Conservation (phyloP, 805 yeast species). For the Hanseniaspora clermontiae region DNA sequence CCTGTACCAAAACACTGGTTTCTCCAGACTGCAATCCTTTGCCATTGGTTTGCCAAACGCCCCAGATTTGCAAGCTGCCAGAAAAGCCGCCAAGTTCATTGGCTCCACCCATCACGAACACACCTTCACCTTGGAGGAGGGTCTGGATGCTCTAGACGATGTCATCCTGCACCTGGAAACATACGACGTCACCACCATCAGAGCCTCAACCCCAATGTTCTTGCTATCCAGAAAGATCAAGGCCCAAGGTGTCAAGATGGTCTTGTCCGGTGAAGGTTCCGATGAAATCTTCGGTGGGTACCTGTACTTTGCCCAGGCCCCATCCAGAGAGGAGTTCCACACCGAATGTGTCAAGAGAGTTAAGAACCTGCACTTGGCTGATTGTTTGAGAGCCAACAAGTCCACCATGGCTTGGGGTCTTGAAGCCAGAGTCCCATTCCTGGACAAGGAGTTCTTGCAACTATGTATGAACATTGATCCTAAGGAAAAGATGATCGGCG, state of each 20-base stretch:
- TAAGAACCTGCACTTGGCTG: slow-evolving; percentile 92
- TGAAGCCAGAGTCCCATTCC: slow-evolving; percentile 98
- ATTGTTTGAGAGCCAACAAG: slow-evolving; percentile 97
- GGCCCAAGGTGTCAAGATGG: slow-evolving; percentile 99
- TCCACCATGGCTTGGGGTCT: slow-evolving; percentile 99
- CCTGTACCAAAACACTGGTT: slow-evolving; percentile 53
- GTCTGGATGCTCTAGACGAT: slow-evolving; percentile 87
- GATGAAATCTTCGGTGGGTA: slow-evolving; percentile 99
- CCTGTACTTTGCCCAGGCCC: slow-evolving; percentile 94
- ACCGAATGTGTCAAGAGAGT: slow-evolving; percentile 90
- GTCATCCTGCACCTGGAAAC: slow-evolving; percentile 95
- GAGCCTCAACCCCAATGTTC: slow-evolving; percentile 99
- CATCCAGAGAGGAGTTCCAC: slow-evolving; percentile 86
- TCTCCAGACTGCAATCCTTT: slow-evolving; percentile 82
- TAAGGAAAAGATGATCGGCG: slow-evolving; percentile 71
- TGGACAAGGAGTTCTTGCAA: slow-evolving; percentile 85
- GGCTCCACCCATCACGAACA: slow-evolving; percentile 97
- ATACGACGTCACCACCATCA: slow-evolving; percentile 93
- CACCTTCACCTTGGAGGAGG: slow-evolving; percentile 92
- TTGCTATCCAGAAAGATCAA: slow-evolving; percentile 88
- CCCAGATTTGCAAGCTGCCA: slow-evolving; percentile 93
- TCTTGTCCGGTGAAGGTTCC: slow-evolving; percentile 95
- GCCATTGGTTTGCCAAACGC: slow-evolving; percentile 97
- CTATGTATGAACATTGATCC: slow-evolving; percentile 92
- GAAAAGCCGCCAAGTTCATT: slow-evolving; percentile 88